Conservation (phyloP, 2,329 filamentous ascomycete genomes). For the Mariannaea elegans region DNA sequence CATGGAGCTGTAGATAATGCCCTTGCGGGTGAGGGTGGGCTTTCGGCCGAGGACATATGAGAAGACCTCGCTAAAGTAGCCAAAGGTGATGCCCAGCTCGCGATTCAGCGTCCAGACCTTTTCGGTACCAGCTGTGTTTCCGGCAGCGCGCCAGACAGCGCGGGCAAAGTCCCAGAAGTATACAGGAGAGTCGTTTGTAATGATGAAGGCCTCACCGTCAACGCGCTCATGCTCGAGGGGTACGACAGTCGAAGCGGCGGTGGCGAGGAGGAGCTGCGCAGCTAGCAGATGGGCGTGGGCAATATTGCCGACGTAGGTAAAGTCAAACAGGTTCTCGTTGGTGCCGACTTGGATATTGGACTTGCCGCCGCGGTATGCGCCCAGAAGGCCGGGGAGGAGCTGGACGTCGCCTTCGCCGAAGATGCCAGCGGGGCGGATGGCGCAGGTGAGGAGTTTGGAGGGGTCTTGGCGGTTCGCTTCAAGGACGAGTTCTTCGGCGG, state of each 20-base stretch:
- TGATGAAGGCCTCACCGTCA: constrained; percentile 87
- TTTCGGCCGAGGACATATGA: constrained; percentile 59
- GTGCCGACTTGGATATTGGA: constrained; percentile 83
- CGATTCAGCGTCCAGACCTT: constrained; percentile 65
- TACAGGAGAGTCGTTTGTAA: constrained; percentile 88
- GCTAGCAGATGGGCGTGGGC: constrained; percentile 86
- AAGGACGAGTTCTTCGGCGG: constrained; percentile 84
- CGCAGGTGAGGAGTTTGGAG: constrained; percentile 74
- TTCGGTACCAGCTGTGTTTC: constrained; percentile 59
- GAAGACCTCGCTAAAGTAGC: constrained; percentile 62
- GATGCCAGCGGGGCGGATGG: constrained; percentile 87
- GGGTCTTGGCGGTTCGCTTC: constrained; percentile 72
- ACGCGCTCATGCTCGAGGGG: constrained; percentile 78
- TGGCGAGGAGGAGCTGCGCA: constrained; percentile 74
- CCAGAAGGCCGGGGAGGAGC: constrained; percentile 76
- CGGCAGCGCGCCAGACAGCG: constrained; percentile 75
- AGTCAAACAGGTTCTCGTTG: constrained; percentile 70
- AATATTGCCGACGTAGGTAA: constrained; percentile 71
- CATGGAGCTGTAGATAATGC: constrained; percentile 75
- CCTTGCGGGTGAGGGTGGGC: constrained; percentile 66
- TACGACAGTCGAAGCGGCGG: constrained; percentile 61
- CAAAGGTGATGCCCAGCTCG: constrained; percentile 61
- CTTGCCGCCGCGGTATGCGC: constrained; percentile 73
- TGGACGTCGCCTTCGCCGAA: constrained; percentile 90
- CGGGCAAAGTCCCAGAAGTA: constrained; percentile 93